Conservation (phyloP, 345 rosid species). For the Populus euphratica region DNA sequence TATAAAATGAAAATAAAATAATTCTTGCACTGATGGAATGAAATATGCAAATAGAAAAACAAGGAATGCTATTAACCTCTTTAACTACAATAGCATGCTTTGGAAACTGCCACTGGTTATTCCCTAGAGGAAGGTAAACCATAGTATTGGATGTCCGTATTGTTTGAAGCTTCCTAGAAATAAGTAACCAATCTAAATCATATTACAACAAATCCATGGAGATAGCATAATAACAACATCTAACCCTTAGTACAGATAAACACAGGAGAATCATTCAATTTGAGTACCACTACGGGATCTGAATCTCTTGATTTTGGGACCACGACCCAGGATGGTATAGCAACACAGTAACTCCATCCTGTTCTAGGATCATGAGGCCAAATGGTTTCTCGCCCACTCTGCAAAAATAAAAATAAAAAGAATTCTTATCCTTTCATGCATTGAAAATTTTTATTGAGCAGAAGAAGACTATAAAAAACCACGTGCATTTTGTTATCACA, state of each 20-base stretch:
- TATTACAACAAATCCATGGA: slow-evolving; percentile 13
- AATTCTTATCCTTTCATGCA: neutral
- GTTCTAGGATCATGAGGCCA: slow-evolving; percentile 91
- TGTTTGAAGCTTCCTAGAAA: neutral
- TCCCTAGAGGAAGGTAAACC: neutral
- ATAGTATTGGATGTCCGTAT: neutral
- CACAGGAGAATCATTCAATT: slow-evolving; percentile 23
- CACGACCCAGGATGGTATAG: slow-evolving; percentile 83
- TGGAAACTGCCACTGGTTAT: slow-evolving; percentile 1
- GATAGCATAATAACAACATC: slow-evolving; percentile 23
- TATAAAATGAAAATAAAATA: neutral
- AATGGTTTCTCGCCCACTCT: slow-evolving; percentile 78
- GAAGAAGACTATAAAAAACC: neutral
- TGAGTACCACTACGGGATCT: slow-evolving; percentile 94
- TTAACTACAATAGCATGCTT: neutral
- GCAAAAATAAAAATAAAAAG: slow-evolving; percentile 33
- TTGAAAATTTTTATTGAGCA: neutral
- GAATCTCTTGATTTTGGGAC: slow-evolving; percentile 88
- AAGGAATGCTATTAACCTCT: neutral
- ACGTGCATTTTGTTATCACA: neutral
- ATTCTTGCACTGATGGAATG: neutral
- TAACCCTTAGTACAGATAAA: slow-evolving; percentile 29
- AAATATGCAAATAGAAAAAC: neutral
- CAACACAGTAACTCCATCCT: slow-evolving; percentile 96
- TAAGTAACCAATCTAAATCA: neutral